These are phyloP conservation scores for Psilocybe sp. DNA, from an alignment of 768 basidiomycete genomes.

Conservation along the genomic window DNA sequence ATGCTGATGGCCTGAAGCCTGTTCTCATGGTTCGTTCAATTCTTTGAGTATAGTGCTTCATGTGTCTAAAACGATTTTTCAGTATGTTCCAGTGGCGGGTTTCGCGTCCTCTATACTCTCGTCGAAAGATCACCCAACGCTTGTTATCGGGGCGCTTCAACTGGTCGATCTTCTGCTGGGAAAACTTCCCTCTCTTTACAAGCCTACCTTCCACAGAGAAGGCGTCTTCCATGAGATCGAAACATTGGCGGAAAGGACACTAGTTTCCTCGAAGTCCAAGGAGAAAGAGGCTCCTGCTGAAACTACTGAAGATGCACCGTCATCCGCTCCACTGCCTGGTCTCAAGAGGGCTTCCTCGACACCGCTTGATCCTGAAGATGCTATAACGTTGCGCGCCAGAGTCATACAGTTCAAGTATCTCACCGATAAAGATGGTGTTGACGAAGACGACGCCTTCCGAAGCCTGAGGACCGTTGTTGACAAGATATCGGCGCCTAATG, in stretches of 20 bases:
- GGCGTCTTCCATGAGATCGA: slow-evolving; percentile 97
- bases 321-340: slow-evolving; percentile 48
- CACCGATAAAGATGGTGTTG: slow-evolving; percentile 49
- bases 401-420: slow-evolving; percentile 85
- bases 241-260: slow-evolving; percentile 58
- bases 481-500: slow-evolving; percentile 50
- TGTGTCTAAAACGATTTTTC: slow-evolving; percentile 10
- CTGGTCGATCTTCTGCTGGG: slow-evolving; percentile 86
- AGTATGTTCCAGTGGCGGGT: slow-evolving; percentile 94
- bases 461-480: slow-evolving; percentile 64
- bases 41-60: slow-evolving; percentile 1
- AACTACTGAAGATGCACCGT: slow-evolving; percentile 26
- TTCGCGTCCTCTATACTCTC: slow-evolving; percentile 94
- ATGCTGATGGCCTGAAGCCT: slow-evolving; percentile 67
- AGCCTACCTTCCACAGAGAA: slow-evolving; percentile 87
- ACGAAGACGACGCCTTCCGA: slow-evolving; percentile 61
- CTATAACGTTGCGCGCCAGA: slow-evolving; percentile 87
- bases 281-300: slow-evolving; percentile 44
- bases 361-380: slow-evolving; percentile 82
- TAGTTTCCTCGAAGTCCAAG: slow-evolving; percentile 52
- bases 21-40: slow-evolving; percentile 68
- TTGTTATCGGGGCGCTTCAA: slow-evolving; percentile 88
- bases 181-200: slow-evolving; percentile 84
- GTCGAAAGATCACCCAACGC: slow-evolving; percentile 82
- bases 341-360: slow-evolving; percentile 70